These are phyloP conservation scores for Chrysosphaeria jannelii DNA, from an alignment of 2,329 filamentous ascomycete genomes.

Conservation along the genomic window DNA sequence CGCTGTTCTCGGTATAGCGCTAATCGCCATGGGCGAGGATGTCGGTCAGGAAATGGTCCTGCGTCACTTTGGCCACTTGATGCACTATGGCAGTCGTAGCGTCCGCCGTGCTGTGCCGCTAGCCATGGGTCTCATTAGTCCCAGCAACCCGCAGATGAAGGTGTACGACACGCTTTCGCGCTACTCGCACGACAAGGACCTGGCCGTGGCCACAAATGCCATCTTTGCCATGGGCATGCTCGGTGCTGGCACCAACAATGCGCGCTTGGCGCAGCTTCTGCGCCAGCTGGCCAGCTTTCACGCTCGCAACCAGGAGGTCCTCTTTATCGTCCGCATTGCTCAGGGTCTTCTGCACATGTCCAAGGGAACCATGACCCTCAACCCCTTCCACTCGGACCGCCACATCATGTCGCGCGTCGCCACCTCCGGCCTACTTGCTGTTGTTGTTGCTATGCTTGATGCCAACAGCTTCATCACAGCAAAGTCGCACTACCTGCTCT, in stretches of 20 bases:
- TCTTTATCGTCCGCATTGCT: constrained; percentile 98
- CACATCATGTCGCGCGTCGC: constrained; percentile 83
- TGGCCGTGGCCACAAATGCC: constrained; percentile 89
- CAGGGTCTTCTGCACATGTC: constrained; percentile 97
- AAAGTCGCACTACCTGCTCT: constrained; percentile 67
- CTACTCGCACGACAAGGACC: constrained; percentile 97
- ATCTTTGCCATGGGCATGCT: constrained; percentile 98
- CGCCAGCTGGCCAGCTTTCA: constrained; percentile 94
- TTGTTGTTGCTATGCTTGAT: constrained; percentile 81
- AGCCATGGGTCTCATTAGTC: constrained; percentile 86
- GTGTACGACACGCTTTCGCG: constrained; percentile 92
- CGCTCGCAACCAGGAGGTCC: constrained; percentile 76
- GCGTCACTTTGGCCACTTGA: constrained; percentile 86
- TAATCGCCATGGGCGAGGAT: constrained; percentile 95
- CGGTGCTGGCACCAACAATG: constrained; percentile 93
- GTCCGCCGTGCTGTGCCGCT: constrained; percentile 88
- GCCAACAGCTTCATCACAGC: constrained; percentile 54
- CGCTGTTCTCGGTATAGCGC: constrained; percentile 71
- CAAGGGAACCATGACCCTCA: constrained; percentile 86
- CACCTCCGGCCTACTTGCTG: constrained; percentile 63
- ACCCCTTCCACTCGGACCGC: constrained; percentile 97
- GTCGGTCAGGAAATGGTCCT: constrained; percentile 97
- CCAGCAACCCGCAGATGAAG: constrained; percentile 99
- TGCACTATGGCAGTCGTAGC: constrained; percentile 96
- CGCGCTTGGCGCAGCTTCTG: constrained; percentile 74